A percentile compares a stretch with the other conserved stretches of the same genome.
Evolutionary conservation across 78 protist species (phyloP).

Genomic region (Diacronema lutheri): DNA sequence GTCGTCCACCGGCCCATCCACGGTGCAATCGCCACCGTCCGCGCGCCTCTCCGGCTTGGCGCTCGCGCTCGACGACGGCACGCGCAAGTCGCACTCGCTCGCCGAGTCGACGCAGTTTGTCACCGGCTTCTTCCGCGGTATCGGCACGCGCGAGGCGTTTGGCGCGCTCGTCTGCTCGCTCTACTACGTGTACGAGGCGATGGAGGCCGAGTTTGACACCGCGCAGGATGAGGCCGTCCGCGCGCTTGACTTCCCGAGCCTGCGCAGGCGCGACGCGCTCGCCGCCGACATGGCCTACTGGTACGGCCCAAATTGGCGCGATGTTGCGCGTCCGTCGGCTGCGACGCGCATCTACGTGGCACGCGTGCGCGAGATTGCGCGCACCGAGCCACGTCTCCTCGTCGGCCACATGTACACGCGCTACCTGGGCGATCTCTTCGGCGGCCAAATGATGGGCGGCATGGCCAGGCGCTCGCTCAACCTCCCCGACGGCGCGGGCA

Average conservation of each 20-base stretch:
- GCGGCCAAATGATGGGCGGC: slow-evolving; percentile 11
- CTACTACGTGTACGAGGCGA: slow-evolving; percentile 4
- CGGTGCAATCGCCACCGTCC: too few species aligned
- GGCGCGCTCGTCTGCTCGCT: neutral
- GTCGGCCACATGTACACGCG: slow-evolving; percentile 6
- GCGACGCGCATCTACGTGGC: neutral
- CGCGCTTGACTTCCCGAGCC: neutral
- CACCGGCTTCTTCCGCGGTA: neutral
- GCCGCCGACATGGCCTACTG: neutral
- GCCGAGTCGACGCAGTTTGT: neutral
- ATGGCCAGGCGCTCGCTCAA: neutral
- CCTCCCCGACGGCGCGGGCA: neutral
- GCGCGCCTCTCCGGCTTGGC: neutral
- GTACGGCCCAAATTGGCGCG: neutral
- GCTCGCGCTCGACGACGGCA: slow-evolving; percentile 1
- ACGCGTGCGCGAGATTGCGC: neutral
- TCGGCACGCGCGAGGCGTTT: neutral
- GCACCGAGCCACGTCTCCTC: neutral
- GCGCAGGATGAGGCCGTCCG: neutral
- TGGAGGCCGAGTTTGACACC: neutral
- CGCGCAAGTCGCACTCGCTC: neutral
- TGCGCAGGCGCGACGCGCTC: neutral
- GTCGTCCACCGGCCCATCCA: too few species aligned
- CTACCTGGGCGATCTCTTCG: slow-evolving; percentile 9
- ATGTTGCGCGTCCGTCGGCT: neutral